Base-by-base conservation (phyloP, 2,329 filamentous ascomycete genomes). In the Chaetomium sp. region DNA sequence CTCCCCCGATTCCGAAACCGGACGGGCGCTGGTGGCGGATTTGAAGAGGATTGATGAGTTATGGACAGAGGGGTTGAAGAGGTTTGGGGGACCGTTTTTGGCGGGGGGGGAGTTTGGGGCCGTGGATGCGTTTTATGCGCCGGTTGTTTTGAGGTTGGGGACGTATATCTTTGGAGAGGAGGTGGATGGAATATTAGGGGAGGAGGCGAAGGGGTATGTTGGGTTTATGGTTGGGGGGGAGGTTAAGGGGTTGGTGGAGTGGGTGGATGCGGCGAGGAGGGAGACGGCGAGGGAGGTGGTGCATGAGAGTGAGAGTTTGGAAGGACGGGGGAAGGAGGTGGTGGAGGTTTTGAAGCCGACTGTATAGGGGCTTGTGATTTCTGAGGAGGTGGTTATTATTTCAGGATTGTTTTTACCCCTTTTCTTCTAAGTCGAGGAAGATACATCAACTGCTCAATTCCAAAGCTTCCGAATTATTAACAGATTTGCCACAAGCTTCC, bases 91-190 rank as follows among this genome's bases (percentile, higher is more conserved):
- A 0, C 74, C 74, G 2, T 76, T 67, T 63, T 49, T 76, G 33
- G 72, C 71, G 0, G 74, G 74, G 4, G 42, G 48, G 10, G 64
- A 66, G 38, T 76, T 76, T 32, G 68, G 66, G 1, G 67, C 67
- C 0, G 72, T 65, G 0, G 74, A 76, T 55, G 74, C 73, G 32
- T 74, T 75, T 58, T 76, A 66, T 58, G 71, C 73, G 11, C 74
- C 74, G 0, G 59, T 76, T 12, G 74, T 72, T n/a, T 67, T 69
- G 33, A 63, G 74, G 27, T 52, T 69, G 33, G 67, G 68, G 67
- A 76, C 72, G 0, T 76, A 69, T 56, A 66, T 72, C 0, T 27
- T 27, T 27, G 19, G 19, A 3, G 60, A 59, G 4, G 44, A 54
- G 14, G 59, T 69, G 40, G 57, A 66, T 42, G 43, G 35, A 36